phyloP scores from a whole-genome alignment of 176 grass and related monocot species.

The Phoenix dactylifera region DNA sequence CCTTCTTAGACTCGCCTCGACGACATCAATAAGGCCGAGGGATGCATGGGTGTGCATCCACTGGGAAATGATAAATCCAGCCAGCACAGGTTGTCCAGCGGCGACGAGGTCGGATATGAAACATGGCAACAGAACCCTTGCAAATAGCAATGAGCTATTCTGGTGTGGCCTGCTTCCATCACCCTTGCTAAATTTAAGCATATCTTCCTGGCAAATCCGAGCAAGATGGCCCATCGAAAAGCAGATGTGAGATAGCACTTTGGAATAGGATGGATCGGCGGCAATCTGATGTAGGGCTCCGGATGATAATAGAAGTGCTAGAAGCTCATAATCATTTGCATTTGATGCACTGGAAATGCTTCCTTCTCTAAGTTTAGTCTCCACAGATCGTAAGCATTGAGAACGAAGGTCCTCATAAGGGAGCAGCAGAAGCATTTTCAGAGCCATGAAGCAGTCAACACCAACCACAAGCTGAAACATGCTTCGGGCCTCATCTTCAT shows the following conservation, averaged over 20 bases:
- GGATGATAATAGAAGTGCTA: slow-evolving; percentile 58
- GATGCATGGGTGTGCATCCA: slow-evolving; percentile 83
- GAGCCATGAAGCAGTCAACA: slow-evolving; percentile 45
- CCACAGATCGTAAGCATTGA: slow-evolving; percentile 55
- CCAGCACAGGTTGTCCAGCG: slow-evolving; percentile 54
- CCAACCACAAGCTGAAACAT: slow-evolving; percentile 44
- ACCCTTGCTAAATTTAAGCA: slow-evolving; percentile 22
- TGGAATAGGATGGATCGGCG: slow-evolving; percentile 20
- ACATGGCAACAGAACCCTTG: slow-evolving; percentile 52
- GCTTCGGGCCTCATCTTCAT: slow-evolving; percentile 45
- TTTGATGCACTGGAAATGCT: slow-evolving; percentile 38
- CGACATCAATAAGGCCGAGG: slow-evolving; percentile 67
- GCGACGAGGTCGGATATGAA: slow-evolving; percentile 68
- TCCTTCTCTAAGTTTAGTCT: slow-evolving; percentile 54
- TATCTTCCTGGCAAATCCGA: slow-evolving; percentile 40
- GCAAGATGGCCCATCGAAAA: slow-evolving; percentile 57
- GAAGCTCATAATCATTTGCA: slow-evolving; percentile 40
- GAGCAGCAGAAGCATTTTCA: slow-evolving; percentile 56
- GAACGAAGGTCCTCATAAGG: slow-evolving; percentile 50
- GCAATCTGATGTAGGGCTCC: slow-evolving; percentile 35
- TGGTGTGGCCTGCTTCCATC: slow-evolving; percentile 9
- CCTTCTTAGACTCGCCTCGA: slow-evolving; percentile 32
- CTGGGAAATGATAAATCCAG: slow-evolving; percentile 59
- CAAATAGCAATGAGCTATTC: slow-evolving; percentile 31
- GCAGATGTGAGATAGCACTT: slow-evolving; percentile 56